Evolutionary conservation across 2,329 filamentous ascomycete genomes (phyloP).

Genomic region (Chrysoporthe puriensis): DNA sequence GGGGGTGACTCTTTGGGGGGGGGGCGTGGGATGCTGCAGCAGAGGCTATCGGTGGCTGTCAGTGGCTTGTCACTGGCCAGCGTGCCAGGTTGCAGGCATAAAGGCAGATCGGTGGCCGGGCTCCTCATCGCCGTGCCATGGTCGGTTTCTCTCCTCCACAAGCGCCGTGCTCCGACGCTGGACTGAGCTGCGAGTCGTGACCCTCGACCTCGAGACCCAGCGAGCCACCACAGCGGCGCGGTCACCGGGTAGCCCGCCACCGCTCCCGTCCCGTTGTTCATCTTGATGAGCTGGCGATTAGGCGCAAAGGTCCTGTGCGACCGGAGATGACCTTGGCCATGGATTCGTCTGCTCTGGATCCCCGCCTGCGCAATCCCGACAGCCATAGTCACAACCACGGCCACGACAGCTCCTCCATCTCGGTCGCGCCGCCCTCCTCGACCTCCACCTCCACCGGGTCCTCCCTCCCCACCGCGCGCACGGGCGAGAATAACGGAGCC

Average conservation of each 20-base stretch:
- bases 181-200: slow-evolving; percentile 1
- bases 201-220: slow-evolving; percentile 5
- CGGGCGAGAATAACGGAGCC: not conserved
- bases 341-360: slow-evolving; percentile 29
- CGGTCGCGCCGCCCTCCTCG: slow-evolving; percentile 13
- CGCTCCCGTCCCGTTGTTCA: not conserved
- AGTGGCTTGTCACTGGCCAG: not conserved
- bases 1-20: not conserved
- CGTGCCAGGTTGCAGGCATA: slow-evolving; percentile 7
- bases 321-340: slow-evolving; percentile 18
- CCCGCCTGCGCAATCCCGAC: slow-evolving; percentile 27
- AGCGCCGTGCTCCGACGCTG: slow-evolving; percentile 27
- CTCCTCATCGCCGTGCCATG: slow-evolving; percentile 11
- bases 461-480: not conserved
- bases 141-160: slow-evolving; percentile 24
- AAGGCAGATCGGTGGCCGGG: slow-evolving; percentile 23
- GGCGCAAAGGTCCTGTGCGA: slow-evolving; percentile 12
- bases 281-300: slow-evolving; percentile 6
- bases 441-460: slow-evolving; percentile 6
- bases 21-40: not conserved
- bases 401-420: slow-evolving; percentile 12
- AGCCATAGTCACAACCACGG: not conserved
- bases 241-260: slow-evolving; percentile 7
- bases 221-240: slow-evolving; percentile 4
- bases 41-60: not conserved